Evolutionary conservation across 1,139 yeast genomes (phyloP), one percentile per base, ranked within the genome.

Genomic region (Spathaspora sp.): DNA sequence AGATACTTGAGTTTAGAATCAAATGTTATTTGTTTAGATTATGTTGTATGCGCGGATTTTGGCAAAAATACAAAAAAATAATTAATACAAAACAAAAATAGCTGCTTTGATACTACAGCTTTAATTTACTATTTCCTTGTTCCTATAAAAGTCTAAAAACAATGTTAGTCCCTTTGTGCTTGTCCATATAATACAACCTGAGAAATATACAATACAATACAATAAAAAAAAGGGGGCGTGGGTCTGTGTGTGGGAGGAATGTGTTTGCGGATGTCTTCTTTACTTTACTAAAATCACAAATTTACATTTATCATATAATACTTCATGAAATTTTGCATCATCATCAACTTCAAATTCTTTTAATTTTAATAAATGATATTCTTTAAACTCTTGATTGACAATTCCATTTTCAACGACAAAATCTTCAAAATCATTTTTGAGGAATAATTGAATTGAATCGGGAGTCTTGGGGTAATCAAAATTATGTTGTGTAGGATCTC

Each of bases 221-320:
- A 34, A 34, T 15, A 29, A 17, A 34, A 10, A 17, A 16, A 4
- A 20, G 7, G 23, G 23, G 23, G 23, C n/a, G n/a, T n/a, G n/a
- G n/a, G n/a, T n/a, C n/a, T n/a, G n/a, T n/a, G n/a, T n/a, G n/a
- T n/a, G n/a, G n/a, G n/a, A n/a, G n/a, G n/a, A 33, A 16, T 16
- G 16, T 7, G 7, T 16, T 13, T 16, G 3, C 4, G 13, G 33
- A n/a, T 29, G 16, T 33, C 17, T 15, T 18, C 26, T n/a, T 36
- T 23, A 43, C 17, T 47, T 26, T 7, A 50, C 47, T 43, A 70
- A 54, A 43, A 74, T 72, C 45, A 70, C 74, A 52, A 74, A 61
- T 58, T 74, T 74, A 56, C 78, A 73, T 59, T 74, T 74, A 51
- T 74, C 79, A 56, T 66, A 70, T 54, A 74, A 63, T 26, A 69